These are phyloP conservation scores for Rhododendron mucronatum DNA, from an alignment of 148 eudicot genomes.

Conservation along the genomic window DNA sequence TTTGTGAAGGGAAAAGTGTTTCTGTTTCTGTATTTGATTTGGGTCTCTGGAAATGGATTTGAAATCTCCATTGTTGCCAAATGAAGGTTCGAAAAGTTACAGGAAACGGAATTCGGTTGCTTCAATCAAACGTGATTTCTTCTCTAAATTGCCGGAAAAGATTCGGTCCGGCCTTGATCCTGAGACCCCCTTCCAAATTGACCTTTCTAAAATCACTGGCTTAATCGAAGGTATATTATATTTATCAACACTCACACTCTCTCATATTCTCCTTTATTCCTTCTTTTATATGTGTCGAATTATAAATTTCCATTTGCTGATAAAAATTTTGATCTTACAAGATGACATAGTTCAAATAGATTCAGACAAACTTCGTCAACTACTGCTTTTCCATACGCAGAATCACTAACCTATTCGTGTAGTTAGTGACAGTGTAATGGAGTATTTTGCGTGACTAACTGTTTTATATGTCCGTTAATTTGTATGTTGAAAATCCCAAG, in stretches of 20 bases:
- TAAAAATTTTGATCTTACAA: no score
- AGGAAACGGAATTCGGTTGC: constrained; percentile 27
- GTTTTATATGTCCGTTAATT: no score
- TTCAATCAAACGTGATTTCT: constrained; percentile 46
- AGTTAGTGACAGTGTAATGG: no score
- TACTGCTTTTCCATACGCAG: not conserved
- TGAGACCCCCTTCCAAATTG: constrained; percentile 55
- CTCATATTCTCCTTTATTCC: not conserved
- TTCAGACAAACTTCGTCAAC: not conserved
- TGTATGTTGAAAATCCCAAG: no score
- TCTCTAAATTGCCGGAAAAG: constrained; percentile 70
- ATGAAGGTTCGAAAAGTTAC: constrained; percentile 4
- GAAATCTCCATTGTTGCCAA: constrained; percentile 43
- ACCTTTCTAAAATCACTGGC: constrained; percentile 53
- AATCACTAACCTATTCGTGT: not conserved
- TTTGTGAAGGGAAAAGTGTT: not conserved
- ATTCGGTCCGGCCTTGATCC: constrained; percentile 58
- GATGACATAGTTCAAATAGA: not conserved
- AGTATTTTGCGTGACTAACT: no score
- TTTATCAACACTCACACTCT: not conserved
- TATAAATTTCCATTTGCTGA: not conserved
- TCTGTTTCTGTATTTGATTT: not conserved
- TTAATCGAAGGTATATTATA: constrained; percentile 47
- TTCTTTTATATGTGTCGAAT: not conserved
- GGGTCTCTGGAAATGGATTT: constrained; percentile 21